Evolutionary conservation across 345 rosid species (phyloP).

Genomic region (Citrus cavaleriei): DNA sequence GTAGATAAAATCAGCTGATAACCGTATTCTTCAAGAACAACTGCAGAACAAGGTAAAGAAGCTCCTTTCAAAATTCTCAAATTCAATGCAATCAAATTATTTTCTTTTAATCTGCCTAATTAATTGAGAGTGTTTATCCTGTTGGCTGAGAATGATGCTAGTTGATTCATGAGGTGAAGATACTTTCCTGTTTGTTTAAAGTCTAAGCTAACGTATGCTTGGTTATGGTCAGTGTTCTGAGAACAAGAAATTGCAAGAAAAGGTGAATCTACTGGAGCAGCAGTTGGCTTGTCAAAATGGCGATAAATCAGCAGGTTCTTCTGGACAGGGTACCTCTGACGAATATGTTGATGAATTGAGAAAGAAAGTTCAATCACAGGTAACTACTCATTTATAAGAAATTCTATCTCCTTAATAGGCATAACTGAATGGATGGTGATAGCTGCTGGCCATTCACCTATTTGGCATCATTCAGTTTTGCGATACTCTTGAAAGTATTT

Average conservation of each 20-base stretch:
- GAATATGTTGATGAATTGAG: slow-evolving; percentile 60
- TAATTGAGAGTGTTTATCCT: background rate
- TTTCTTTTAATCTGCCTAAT: background rate
- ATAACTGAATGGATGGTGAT: background rate
- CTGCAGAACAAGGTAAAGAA: slow-evolving; percentile 73
- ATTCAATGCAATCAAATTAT: background rate
- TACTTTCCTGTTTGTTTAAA: slow-evolving; percentile 8
- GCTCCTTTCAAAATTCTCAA: background rate
- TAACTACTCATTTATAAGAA: slow-evolving; percentile 20
- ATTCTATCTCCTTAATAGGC: background rate
- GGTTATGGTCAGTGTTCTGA: slow-evolving; percentile 60
- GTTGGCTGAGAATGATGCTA: slow-evolving; percentile 3
- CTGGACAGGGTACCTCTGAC: slow-evolving; percentile 40
- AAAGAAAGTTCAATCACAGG: slow-evolving; percentile 85
- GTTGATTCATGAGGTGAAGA: background rate
- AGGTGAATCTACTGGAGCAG: slow-evolving; percentile 66
- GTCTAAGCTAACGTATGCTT: background rate
- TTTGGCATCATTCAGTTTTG: background rate
- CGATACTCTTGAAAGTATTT: background rate
- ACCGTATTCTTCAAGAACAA: slow-evolving; percentile 96
- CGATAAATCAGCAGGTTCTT: slow-evolving; percentile 40
- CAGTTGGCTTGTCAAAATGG: slow-evolving; percentile 48
- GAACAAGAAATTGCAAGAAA: slow-evolving; percentile 80
- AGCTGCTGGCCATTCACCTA: background rate
- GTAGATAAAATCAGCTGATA: slow-evolving; percentile 97